These are phyloP conservation scores for Paramecium sexaurelia DNA, from an alignment of 73 alveolate genomes.

Conservation along the genomic window DNA sequence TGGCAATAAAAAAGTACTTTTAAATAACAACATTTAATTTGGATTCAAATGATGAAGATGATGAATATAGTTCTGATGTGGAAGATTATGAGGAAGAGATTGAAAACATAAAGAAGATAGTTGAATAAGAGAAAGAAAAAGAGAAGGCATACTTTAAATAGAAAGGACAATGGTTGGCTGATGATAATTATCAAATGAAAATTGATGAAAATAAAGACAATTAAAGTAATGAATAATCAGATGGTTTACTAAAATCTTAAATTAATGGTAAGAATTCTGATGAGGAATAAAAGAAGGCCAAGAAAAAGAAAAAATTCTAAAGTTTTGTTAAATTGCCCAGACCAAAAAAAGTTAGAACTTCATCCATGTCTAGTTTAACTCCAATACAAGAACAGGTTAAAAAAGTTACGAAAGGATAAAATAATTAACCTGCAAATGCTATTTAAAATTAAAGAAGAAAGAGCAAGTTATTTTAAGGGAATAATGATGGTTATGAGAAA, in stretches of 20 bases:
- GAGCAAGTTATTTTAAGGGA: not conserved
- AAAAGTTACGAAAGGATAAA: not conserved
- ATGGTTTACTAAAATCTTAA: not conserved
- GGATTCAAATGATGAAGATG: conserved; percentile 34
- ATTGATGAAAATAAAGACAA: not conserved
- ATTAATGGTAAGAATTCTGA: not conserved
- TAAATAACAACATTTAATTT: not conserved
- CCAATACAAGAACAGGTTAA: not conserved
- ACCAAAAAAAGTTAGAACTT: not conserved
- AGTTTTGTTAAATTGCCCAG: not conserved
- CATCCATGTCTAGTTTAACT: conserved; percentile 4
- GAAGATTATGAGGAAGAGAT: conserved; percentile 4
- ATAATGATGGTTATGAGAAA: not conserved
- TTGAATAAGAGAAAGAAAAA: not conserved
- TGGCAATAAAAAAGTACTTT: not conserved
- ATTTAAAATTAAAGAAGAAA: not conserved
- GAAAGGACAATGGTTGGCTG: not conserved
- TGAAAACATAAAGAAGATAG: conserved; percentile 10
- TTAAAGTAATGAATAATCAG: not conserved
- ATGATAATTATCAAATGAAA: not conserved
- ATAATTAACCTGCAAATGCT: not conserved
- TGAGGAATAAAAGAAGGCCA: not conserved
- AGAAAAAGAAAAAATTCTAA: not conserved
- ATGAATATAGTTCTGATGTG: conserved; percentile 56
- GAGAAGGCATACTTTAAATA: not conserved